A percentile compares a stretch with the other conserved stretches of the same genome.
phyloP scores from a whole-genome alignment of 2,329 filamentous ascomycete species.

The Alternaria novae-zelandiae region DNA sequence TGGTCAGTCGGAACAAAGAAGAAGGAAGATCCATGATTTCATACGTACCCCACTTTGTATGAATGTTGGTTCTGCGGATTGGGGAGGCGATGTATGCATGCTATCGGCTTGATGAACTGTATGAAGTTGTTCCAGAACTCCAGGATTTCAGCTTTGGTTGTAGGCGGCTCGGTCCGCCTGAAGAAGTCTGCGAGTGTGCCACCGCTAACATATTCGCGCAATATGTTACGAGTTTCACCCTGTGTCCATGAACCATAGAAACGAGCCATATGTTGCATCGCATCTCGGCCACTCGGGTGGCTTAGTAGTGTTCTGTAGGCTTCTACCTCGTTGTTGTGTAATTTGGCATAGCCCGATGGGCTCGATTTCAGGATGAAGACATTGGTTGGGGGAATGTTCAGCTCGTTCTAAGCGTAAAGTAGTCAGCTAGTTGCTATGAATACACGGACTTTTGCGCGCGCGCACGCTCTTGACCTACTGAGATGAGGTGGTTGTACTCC shows the following conservation, averaged over 20 bases:
- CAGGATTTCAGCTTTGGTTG: conserved; percentile 25
- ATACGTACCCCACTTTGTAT: background rate
- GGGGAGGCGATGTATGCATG: conserved; percentile 29
- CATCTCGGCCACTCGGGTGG: background rate
- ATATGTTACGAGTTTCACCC: conserved; percentile 33
- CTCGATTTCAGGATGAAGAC: conserved; percentile 26
- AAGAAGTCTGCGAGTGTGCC: conserved; percentile 44
- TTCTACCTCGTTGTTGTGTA: conserved; percentile 19
- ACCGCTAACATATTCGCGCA: conserved; percentile 46
- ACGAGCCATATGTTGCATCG: conserved; percentile 4
- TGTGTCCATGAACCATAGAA: conserved; percentile 29
- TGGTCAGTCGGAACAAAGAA: background rate
- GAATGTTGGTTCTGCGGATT: background rate
- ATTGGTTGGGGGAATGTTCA: background rate
- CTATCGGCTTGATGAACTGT: conserved; percentile 34
- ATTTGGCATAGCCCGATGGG: background rate
- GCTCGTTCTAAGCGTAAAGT: background rate
- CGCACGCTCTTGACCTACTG: background rate
- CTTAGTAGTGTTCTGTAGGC: conserved; percentile 11
- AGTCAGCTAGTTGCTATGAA: background rate
- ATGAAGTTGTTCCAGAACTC: conserved; percentile 43
- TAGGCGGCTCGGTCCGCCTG: conserved; percentile 26
- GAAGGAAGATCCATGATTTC: accelerated
- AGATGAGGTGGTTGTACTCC: conserved; percentile 13
- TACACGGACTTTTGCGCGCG: background rate